Evolutionary conservation across 164 flowering plant species (phyloP), one percentile per base, ranked within the genome.

Genomic region (Tetracentron sinense): DNA sequence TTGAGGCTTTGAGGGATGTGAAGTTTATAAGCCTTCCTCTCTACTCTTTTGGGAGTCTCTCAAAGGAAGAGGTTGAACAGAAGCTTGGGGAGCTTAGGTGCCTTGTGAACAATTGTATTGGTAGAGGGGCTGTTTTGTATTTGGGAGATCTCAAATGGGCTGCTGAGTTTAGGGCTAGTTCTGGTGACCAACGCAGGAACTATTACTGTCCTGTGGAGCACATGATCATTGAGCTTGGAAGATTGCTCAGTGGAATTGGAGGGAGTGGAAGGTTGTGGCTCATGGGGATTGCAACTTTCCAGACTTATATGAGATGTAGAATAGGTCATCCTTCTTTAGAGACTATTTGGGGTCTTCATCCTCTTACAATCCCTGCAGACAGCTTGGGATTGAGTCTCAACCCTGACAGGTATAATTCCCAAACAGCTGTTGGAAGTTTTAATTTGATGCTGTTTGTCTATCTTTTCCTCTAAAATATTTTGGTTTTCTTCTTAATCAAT

Each of bases 131-230:
- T 33, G 77, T 90, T 51, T 74, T 93, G 68, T 86, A 83, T 69
- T 66, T 93, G 64, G 98, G 97, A 52, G 97, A 93, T 85, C 89
- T 93, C 53, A 75, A 82, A 59, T 90, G 98, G 97, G 79, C 75
- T 12, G 77, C 79, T 30, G 89, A 85, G 31, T 77, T 70, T 69
- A 82, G 82, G 76, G 77, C 78, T 27, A 76, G 77, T 69, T 65
- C 77, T 38, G 60, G 68, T 65, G 82, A 72, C 38, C 76, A 68
- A 60, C 74, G 73, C 27, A 80, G 81, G 42, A 72, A 68, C 12
- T 82, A 66, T 42, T 87, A 78, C 51, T 81, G 82, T 61, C 88
- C 88, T 8, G 79, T 85, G 52, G 93, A 86, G 72, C 84, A 85
- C 72, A 80, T 89, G 82, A 77, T 89, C 21, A 73, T 79, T 79